phyloP scores from a whole-genome alignment of 2,329 filamentous ascomycete species.

The Graphium sp. region DNA sequence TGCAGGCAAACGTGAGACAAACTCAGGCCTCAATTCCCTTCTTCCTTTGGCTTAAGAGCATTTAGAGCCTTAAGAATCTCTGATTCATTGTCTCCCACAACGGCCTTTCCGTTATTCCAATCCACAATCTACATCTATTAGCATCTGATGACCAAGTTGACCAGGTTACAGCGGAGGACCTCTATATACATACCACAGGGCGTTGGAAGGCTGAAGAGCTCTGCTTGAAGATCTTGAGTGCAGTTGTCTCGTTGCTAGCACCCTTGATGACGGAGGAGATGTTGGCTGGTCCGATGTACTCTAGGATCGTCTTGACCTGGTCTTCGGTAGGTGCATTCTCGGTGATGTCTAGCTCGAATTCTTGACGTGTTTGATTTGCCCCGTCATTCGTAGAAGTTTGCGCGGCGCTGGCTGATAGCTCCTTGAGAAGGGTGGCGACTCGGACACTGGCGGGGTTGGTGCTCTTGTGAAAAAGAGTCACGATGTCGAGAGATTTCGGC shows the following conservation, averaged over 20 bases:
- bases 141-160: constrained; percentile 9
- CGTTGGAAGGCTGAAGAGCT: constrained; percentile 51
- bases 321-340: constrained; percentile 66
- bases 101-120: constrained; percentile 79
- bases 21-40: too few relatives aligned
- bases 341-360: constrained; percentile 79
- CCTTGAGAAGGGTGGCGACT: constrained; percentile 63
- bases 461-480: constrained; percentile 92
- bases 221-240: constrained; percentile 61
- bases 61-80: constrained; percentile 74
- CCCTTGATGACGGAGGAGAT: constrained; percentile 52
- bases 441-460: constrained; percentile 54
- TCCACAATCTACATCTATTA: constrained; percentile 47
- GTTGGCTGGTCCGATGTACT: constrained; percentile 54
- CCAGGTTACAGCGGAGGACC: neutral
- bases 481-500: constrained; percentile 72
- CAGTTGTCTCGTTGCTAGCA: constrained; percentile 59
- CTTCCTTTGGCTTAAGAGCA: constrained; percentile 31
- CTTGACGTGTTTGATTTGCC: constrained; percentile 27
- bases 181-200: constrained; percentile 50
- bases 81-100: constrained; percentile 66
- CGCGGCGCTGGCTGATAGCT: constrained; percentile 52
- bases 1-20: too few relatives aligned
- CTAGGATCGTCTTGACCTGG: constrained; percentile 69
- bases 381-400: constrained; percentile 28